Evolutionary conservation across 1,284 basidiomycete genomes (phyloP), one percentile per base, ranked within the genome.

Genomic region (Wolfiporia cocos): DNA sequence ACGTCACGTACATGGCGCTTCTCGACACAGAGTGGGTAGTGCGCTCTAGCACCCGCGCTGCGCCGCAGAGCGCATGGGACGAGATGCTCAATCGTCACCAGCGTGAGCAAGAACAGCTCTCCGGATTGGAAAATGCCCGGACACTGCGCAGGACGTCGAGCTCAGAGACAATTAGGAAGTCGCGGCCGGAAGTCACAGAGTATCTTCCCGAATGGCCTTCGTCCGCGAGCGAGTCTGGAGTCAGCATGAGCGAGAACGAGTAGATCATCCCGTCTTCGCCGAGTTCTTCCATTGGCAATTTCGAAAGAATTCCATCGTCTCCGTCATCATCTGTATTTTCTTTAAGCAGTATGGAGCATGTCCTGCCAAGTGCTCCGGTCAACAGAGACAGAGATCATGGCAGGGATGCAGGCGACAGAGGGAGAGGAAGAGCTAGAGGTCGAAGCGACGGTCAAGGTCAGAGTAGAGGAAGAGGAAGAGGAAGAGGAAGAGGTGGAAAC

Each of bases 11-110:
- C 47, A 61, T 81, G 42, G 77, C 69, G 6, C 65, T 84, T 48
- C 58, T 85, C 43, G 78, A 75, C 42, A 81, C 75, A 0, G 78
- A 83, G 39, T 85, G 78, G 77, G 48, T 65, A 32, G 54, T 73
- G 43, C 67, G 66, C 44, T 36, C 31, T 6, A 12, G 32, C 24
- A 24, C 28, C 17, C 37, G 29, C 15, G 44, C 53, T 26, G 60
- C 65, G 0, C 64, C 69, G 2, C 51, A 56, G 24, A 67, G 67
- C 2, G 51, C 75, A 6, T 85, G 82, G 82, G 81, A 83, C 43
- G 79, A 79, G 53, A 63, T 85, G 43, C 66, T 85, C 39, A 49
- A 53, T 20, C 65, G 82, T 26, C 81, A 85, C 51, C 65, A 75
- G 44, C 59, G 62, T 35, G 81, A 84, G 58, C 65, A 71, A 31